Evolutionary conservation across 1,284 basidiomycete genomes (phyloP).

Genomic region (Ganoderma boninense): DNA sequence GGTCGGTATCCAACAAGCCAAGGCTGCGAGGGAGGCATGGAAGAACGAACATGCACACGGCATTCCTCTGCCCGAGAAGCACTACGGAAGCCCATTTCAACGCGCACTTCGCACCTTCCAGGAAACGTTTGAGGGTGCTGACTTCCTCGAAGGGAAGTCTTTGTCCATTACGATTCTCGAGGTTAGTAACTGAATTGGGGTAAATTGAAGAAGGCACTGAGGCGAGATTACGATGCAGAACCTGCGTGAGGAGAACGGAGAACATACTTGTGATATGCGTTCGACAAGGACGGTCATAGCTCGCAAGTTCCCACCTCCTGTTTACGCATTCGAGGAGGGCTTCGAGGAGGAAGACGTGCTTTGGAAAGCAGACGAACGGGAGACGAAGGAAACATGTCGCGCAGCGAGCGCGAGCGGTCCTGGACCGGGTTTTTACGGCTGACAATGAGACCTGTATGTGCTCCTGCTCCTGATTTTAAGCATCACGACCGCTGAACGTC

Average conservation of each 20-base stretch:
- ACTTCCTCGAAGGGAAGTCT: conserved; percentile 20
- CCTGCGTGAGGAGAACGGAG: conserved; percentile 72
- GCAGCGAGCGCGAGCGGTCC: conserved; percentile 58
- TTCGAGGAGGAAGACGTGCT: conserved; percentile 79
- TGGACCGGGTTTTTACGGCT: conserved; percentile 70
- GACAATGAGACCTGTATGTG: conserved; percentile 60
- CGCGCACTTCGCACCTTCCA: conserved; percentile 76
- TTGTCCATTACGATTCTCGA: conserved; percentile 41
- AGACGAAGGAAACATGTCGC: conserved; percentile 66
- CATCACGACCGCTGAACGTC: background rate
- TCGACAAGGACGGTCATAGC: conserved; percentile 61
- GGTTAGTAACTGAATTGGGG: conserved; percentile 26
- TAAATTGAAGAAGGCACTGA: background rate
- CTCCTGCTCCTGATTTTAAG: background rate
- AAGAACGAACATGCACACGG: conserved; percentile 56
- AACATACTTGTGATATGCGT: conserved; percentile 81
- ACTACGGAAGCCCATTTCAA: conserved; percentile 79
- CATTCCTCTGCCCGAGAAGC: conserved; percentile 66
- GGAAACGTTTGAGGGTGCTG: conserved; percentile 62
- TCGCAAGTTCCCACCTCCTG: conserved; percentile 57
- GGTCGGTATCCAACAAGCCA: conserved; percentile 72
- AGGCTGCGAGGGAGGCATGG: conserved; percentile 65
- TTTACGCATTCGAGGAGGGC: conserved; percentile 68
- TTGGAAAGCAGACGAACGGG: conserved; percentile 73
- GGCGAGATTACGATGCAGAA: conserved; percentile 49